Percentiles rank a stretch among this genome's conserved stretches.
phyloP scores from a whole-genome alignment of 2,329 filamentous ascomycete species.

The Cercospora sp. region DNA sequence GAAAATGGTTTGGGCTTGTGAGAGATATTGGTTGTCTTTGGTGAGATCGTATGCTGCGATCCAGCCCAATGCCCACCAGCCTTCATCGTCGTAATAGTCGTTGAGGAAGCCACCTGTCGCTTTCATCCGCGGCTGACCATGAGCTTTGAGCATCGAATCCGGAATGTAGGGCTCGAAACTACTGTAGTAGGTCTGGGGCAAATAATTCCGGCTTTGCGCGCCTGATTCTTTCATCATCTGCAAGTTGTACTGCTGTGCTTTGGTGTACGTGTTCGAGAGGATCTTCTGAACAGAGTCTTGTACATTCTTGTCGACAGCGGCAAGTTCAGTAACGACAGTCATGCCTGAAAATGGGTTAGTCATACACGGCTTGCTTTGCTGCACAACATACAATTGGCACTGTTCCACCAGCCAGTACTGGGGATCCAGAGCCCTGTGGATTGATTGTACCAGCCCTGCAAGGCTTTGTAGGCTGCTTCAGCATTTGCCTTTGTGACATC shows the following conservation, averaged over 20 bases:
- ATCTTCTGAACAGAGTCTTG: conserved; percentile 19
- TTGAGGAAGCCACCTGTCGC: conserved; percentile 26
- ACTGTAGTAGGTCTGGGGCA: conserved; percentile 23
- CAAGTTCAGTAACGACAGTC: conserved; percentile 36
- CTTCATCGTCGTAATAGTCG: conserved; percentile 55
- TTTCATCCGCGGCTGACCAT: conserved; percentile 9
- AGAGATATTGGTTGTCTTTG: conserved; percentile 47
- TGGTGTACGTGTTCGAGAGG: conserved; percentile 30
- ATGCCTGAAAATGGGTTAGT: conserved; percentile 21
- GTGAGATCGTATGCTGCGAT: conserved; percentile 58
- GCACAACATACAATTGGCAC: conserved; percentile 32
- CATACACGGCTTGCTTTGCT: background rate
- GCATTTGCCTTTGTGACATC: conserved; percentile 31
- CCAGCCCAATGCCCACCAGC: conserved; percentile 58
- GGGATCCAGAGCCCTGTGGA: conserved; percentile 38
- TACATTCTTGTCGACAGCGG: conserved; percentile 30
- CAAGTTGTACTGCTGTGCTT: conserved; percentile 34
- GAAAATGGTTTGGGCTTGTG: conserved; percentile 53
- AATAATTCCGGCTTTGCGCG: conserved; percentile 10
- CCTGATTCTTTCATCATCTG: conserved; percentile 22
- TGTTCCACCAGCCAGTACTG: conserved; percentile 38
- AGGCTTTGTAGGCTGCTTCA: conserved; percentile 28
- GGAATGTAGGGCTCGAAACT: conserved; percentile 20
- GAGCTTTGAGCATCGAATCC: background rate
- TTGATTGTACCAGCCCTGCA: conserved; percentile 39